Conservation (phyloP, 139 green algal species). For the Medakamo hakoo region DNA sequence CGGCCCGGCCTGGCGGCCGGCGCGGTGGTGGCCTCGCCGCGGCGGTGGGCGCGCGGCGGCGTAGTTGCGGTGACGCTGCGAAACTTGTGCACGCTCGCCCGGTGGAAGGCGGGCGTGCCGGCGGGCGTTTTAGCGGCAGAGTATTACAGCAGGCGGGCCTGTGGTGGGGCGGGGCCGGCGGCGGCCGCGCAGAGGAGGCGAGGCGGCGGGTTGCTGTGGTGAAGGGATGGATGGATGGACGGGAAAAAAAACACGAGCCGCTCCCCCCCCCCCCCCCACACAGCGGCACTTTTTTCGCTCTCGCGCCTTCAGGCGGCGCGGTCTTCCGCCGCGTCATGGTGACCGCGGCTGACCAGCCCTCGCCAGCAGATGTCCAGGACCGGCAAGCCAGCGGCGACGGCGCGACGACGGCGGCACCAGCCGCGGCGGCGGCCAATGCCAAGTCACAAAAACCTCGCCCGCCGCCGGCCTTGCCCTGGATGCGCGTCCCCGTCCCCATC, state of each 20-base stretch:
- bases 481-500: background rate
- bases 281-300: too few relatives aligned
- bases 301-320: too few relatives aligned
- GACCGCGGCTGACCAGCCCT: too few relatives aligned
- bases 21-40: conserved; percentile 4
- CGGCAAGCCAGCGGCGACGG: too few relatives aligned
- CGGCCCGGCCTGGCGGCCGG: background rate
- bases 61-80: background rate
- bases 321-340: too few relatives aligned
- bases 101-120: background rate
- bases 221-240: background rate
- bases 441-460: too few relatives aligned
- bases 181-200: too few relatives aligned
- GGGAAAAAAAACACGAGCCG: background rate
- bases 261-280: background rate
- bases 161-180: too few relatives aligned
- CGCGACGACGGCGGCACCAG: too few relatives aligned
- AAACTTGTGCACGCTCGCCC: conserved; percentile 4
- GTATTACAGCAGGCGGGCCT: conserved; percentile 1
- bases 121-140: background rate
- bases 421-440: too few relatives aligned
- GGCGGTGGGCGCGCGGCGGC: conserved; percentile 2
- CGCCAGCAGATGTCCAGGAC: too few relatives aligned
- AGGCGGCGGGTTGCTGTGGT: too few relatives aligned
- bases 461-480: background rate